A percentile compares a stretch with the other conserved stretches of the same genome.
Evolutionary conservation across 495 filamentous ascomycete genomes (phyloP).

Genomic region (Neurospora sp.): DNA sequence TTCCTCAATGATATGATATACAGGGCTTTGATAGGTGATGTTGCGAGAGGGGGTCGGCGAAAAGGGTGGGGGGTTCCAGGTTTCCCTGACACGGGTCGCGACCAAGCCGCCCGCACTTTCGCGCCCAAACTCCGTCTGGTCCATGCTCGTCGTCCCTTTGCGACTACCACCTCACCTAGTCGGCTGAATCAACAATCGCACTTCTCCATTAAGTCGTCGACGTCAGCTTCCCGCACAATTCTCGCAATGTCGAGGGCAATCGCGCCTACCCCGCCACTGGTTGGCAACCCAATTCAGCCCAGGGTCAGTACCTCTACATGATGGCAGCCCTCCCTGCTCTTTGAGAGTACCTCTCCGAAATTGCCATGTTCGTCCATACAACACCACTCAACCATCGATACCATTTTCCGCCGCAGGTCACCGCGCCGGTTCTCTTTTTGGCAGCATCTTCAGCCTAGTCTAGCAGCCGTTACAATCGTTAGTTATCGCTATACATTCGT

Average conservation of each 20-base stretch:
- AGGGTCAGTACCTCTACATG: not conserved
- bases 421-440: not conserved
- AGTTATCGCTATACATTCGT: not conserved
- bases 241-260: not conserved
- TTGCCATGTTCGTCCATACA: not conserved
- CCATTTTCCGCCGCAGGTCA: not conserved
- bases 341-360: not conserved
- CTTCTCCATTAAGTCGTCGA: not conserved
- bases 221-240: not conserved
- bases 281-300: not conserved
- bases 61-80: not conserved
- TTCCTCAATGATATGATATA: no score
- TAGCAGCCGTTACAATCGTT: not conserved
- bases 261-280: not conserved
- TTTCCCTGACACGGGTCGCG: not conserved
- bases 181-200: not conserved
- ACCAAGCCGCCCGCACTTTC: not conserved
- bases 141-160: not conserved
- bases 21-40: no score
- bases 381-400: not conserved
- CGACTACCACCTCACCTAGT: not conserved
- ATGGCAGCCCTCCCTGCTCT: not conserved
- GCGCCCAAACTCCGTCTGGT: not conserved
- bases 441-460: not conserved
- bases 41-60: not conserved